These are phyloP conservation scores for Tieghemostelium lacteum DNA, from an alignment of 78 protist species.

Conservation along the genomic window DNA sequence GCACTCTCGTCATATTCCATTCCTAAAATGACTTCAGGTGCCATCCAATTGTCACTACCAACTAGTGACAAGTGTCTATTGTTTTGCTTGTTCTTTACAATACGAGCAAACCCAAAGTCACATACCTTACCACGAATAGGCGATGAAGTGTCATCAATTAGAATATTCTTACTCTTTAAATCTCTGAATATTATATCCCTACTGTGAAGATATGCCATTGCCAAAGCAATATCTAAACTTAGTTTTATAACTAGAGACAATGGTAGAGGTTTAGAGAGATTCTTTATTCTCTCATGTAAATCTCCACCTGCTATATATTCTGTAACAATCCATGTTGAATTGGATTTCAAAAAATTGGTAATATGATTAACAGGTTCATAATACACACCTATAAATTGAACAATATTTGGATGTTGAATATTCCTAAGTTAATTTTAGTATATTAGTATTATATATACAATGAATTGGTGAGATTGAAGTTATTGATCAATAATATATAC, in stretches of 20 bases:
- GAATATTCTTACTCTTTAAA: constrained; percentile 66
- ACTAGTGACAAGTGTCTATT: constrained; percentile 62
- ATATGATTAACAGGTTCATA: constrained; percentile 12
- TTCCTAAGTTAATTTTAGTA: constrained; percentile 21
- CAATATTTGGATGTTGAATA: constrained; percentile 80
- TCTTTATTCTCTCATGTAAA: constrained; percentile 42
- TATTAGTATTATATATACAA: neutral
- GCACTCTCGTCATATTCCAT: constrained; percentile 77
- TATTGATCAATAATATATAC: constrained; percentile 3
- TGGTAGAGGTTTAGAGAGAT: neutral
- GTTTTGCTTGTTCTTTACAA: constrained; percentile 37
- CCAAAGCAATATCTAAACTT: constrained; percentile 63
- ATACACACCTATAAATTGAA: constrained; percentile 71
- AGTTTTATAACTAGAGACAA: constrained; percentile 35
- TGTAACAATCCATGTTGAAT: constrained; percentile 72
- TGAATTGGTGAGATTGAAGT: too few relatives aligned
- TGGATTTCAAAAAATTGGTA: constrained; percentile 3
- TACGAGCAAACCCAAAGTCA: constrained; percentile 76
- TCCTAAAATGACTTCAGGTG: constrained; percentile 66
- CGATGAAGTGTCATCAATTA: constrained; percentile 47
- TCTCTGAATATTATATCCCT: constrained; percentile 71
- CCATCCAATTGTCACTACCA: constrained; percentile 71
- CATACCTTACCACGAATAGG: constrained; percentile 68
- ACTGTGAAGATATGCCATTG: constrained; percentile 76
- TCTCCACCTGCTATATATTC: constrained; percentile 63